phyloP scores from a whole-genome alignment of 169 alveolate species.

The Perkinsus chesapeaki region DNA sequence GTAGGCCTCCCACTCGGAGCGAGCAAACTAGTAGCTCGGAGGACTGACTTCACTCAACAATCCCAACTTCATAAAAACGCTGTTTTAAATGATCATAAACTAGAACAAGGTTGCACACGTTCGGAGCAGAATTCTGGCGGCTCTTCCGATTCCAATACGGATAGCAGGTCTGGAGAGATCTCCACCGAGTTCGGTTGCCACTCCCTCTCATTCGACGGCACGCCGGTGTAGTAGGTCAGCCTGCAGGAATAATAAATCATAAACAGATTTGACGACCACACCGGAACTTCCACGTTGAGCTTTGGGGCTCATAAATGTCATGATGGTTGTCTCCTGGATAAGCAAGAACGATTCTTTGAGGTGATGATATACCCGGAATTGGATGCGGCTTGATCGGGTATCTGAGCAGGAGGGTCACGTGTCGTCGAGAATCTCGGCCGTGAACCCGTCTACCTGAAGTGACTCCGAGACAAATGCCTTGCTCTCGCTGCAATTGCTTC shows the following conservation, averaged over 20 bases:
- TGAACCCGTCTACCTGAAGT: neutral
- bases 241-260: neutral
- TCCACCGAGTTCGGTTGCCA: neutral
- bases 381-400: neutral
- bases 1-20: no score
- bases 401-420: neutral
- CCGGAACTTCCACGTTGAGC: neutral
- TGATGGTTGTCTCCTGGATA: neutral
- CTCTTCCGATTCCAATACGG: neutral
- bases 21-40: no score
- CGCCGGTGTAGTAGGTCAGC: neutral
- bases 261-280: neutral
- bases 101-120: neutral
- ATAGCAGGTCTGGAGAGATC: neutral
- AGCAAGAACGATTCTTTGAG: neutral
- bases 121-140: neutral
- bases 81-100: neutral
- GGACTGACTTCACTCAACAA: no score
- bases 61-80: no score
- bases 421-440: neutral
- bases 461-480: neutral
- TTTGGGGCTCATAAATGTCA: neutral
- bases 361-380: neutral
- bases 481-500: neutral
- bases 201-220: neutral